Evolutionary conservation across 257 asterid genomes (phyloP).

Genomic region (Ballota nigra): DNA sequence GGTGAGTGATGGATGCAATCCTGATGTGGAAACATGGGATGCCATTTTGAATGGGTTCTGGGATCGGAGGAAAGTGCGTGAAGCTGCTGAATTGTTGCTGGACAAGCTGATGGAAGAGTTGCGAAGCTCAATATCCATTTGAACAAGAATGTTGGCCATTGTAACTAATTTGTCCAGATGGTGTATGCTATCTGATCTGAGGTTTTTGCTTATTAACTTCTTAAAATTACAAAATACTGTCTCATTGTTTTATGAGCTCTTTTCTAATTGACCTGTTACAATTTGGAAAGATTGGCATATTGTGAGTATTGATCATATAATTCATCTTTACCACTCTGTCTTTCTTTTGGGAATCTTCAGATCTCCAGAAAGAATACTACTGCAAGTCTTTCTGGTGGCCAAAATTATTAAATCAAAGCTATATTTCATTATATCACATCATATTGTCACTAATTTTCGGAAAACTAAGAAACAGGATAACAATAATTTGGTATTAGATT

Average conservation of each 20-base stretch:
- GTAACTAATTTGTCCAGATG: neutral
- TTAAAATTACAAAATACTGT: neutral
- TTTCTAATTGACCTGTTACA: neutral
- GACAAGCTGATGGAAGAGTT: slow-evolving; percentile 41
- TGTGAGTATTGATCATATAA: neutral
- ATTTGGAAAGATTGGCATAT: neutral
- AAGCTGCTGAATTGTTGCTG: slow-evolving; percentile 53
- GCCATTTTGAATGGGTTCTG: slow-evolving; percentile 56
- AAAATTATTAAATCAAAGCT: neutral
- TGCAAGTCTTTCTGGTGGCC: neutral
- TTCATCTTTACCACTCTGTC: neutral
- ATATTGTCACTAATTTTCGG: neutral
- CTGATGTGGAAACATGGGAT: slow-evolving; percentile 61
- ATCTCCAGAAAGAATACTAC: neutral
- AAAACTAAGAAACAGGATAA: neutral
- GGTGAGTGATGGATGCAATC: slow-evolving; percentile 77
- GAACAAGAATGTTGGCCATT: slow-evolving; percentile 13
- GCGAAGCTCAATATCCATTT: slow-evolving; percentile 24
- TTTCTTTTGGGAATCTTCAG: neutral
- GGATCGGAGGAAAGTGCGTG: slow-evolving; percentile 59
- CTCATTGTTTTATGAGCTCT: neutral
- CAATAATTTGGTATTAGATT: neutral
- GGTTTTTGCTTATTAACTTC: neutral
- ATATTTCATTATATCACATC: neutral
- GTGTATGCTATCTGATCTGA: slow-evolving; percentile 8